These are phyloP conservation scores for Aureobasidium melanogenum DNA, from an alignment of 2,329 filamentous ascomycete genomes.

Conservation along the genomic window DNA sequence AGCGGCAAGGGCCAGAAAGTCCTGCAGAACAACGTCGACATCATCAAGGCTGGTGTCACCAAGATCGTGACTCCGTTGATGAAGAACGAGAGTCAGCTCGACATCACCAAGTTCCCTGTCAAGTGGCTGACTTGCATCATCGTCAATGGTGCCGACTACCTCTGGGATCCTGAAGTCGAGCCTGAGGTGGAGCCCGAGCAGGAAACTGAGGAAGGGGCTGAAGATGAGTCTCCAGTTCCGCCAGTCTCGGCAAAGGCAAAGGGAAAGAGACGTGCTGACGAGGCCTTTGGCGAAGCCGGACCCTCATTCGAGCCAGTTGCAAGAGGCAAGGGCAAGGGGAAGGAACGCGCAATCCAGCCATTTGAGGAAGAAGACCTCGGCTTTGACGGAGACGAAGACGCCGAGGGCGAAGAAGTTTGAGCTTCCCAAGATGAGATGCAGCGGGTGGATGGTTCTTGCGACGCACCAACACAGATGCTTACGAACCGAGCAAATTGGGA, in stretches of 20 bases:
- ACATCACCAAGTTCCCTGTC: conserved; percentile 26
- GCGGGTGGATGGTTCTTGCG: background rate
- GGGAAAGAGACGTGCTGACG: background rate
- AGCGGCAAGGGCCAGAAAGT: conserved; percentile 34
- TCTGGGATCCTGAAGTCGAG: conserved; percentile 7
- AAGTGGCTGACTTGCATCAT: conserved; percentile 38
- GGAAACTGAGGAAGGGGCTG: background rate
- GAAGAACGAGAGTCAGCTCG: conserved; percentile 31
- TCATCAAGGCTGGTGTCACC: conserved; percentile 37
- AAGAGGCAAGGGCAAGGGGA: conserved; percentile 7
- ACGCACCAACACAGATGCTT: background rate
- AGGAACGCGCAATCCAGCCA: background rate
- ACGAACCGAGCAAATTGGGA: background rate
- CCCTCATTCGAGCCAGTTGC: background rate
- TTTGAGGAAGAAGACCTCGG: background rate
- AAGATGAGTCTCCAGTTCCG: background rate
- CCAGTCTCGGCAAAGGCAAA: conserved; percentile 5
- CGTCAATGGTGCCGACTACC: conserved; percentile 23
- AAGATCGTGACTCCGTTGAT: conserved; percentile 31
- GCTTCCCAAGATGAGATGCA: background rate
- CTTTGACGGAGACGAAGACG: background rate
- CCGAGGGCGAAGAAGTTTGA: background rate
- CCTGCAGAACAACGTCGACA: conserved; percentile 31
- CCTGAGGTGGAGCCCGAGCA: conserved; percentile 1
- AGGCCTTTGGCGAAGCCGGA: background rate